Evolutionary conservation across 2,329 filamentous ascomycete species (phyloP), one percentile per base, ranked within the genome.

Genomic region (Moelleriella libera): DNA sequence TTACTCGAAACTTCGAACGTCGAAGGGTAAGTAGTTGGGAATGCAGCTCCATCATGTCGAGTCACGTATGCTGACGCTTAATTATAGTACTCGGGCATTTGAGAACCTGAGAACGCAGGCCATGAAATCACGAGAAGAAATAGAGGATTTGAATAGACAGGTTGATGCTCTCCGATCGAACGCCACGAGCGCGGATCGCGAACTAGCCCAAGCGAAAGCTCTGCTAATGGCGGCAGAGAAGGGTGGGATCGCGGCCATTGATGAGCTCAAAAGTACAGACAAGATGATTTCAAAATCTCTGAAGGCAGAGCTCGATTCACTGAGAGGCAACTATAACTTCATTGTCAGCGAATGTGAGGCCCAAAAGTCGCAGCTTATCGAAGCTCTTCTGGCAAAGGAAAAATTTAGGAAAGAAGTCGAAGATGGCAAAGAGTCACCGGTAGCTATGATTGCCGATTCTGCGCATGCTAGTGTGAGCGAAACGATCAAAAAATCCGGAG

Each of bases 301-400:
- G 48, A 70, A 73, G 52, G 68, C 68, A 43, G 79, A 83, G 56
- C 69, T 82, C 37, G 70, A 78, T 46, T 65, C 68, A 30, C 66
- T 76, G 52, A 71, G 77, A 52, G 68, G 66, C 50, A 72, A 76
- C 54, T 65, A 72, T 52, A 69, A 68, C 48, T 61, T 66, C 47
- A 61, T 73, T 45, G 67, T 64, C 50, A 64, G 69, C 47, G 76
- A 81, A 58, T 67, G 69, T 45, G 75, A 80, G 47, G 68, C 72
- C 50, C 71, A 77, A 56, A 76, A 78, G 61, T 69, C 70, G 44
- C 77, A 82, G 57, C 69, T 82, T 29, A 69, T 82, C 53, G 70
- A 77, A 41, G 72, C 75, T 43, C 67, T 82, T 14, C 66, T 82
- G 43, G 70, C 73, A 52, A 81, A 81, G 58, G 77, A 82, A 50